Conservation (phyloP, 768 basidiomycete species). For the Baorangia bicolor region DNA sequence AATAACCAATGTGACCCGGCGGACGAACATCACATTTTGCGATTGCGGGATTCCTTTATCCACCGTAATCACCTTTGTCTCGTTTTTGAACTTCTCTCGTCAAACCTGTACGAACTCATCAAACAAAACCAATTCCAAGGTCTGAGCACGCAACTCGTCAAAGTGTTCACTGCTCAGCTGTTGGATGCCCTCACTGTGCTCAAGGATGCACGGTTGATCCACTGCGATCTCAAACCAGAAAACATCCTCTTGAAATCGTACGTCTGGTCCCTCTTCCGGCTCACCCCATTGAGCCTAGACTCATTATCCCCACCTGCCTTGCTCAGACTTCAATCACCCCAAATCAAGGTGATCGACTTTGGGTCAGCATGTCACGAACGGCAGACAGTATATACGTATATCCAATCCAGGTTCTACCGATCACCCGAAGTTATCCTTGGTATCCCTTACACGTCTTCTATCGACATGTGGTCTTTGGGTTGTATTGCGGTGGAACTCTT, state of each 20-base stretch:
- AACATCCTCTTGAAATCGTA: slow-evolving; percentile 97
- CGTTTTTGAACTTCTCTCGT: slow-evolving; percentile 95
- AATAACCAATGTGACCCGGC: slow-evolving; percentile 92
- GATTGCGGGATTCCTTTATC: slow-evolving; percentile 93
- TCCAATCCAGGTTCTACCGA: slow-evolving; percentile 98
- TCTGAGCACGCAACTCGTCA: slow-evolving; percentile 92
- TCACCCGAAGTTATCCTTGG: slow-evolving; percentile 96
- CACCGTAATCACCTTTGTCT: slow-evolving; percentile 96
- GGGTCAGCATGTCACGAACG: slow-evolving; percentile 98
- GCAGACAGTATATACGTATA: slow-evolving; percentile 99
- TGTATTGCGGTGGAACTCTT: slow-evolving; percentile 99
- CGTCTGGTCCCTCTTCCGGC: slow-evolving; percentile 15
- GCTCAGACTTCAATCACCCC: slow-evolving; percentile 86
- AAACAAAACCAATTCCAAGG: slow-evolving; percentile 99
- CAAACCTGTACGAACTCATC: slow-evolving; percentile 98
- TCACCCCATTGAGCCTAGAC: background rate
- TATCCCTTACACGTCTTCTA: slow-evolving; percentile 89
- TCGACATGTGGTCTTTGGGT: slow-evolving; percentile 99
- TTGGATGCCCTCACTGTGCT: slow-evolving; percentile 89
- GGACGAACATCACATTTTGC: slow-evolving; percentile 96
- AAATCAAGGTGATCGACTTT: slow-evolving; percentile 99
- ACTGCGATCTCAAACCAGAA: slow-evolving; percentile 98
- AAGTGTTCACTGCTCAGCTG: slow-evolving; percentile 96
- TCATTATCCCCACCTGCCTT: background rate
- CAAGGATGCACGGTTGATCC: slow-evolving; percentile 94